These are phyloP conservation scores for Pezicula neosporulosa DNA, from an alignment of 2,329 filamentous ascomycete species.

Conservation along the genomic window DNA sequence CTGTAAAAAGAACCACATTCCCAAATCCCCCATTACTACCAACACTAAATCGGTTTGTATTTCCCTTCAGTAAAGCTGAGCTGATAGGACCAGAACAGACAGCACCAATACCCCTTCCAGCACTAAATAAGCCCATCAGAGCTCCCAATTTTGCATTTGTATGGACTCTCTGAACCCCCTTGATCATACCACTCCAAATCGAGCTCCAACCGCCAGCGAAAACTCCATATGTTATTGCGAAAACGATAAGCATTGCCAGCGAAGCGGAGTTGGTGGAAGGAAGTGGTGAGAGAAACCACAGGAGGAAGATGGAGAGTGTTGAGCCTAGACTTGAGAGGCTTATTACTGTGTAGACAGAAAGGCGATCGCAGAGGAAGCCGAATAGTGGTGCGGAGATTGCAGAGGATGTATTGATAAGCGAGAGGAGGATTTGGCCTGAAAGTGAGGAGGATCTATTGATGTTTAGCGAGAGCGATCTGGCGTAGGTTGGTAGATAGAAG, in stretches of 20 bases:
- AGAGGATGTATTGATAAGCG: conserved; percentile 43
- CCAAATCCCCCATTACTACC: conserved; percentile 43
- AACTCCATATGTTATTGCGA: conserved; percentile 51
- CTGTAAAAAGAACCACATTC: conserved; percentile 53
- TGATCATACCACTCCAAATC: conserved; percentile 38
- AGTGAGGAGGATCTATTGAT: conserved; percentile 27
- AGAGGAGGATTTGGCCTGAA: conserved; percentile 42
- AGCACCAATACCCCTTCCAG: conserved; percentile 60
- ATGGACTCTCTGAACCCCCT: conserved; percentile 11
- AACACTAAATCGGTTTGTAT: conserved; percentile 23
- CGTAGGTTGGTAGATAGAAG: conserved; percentile 49
- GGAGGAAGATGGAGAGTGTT: conserved; percentile 43
- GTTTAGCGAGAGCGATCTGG: conserved; percentile 32
- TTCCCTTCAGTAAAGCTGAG: conserved; percentile 39
- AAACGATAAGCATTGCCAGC: conserved; percentile 37
- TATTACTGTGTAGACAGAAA: conserved; percentile 40
- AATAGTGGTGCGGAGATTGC: conserved; percentile 39
- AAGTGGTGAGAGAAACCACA: conserved; percentile 33
- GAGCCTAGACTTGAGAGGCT: conserved; percentile 47
- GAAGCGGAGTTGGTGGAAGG: conserved; percentile 32
- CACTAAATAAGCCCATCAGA: conserved; percentile 45
- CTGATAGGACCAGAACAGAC: conserved; percentile 54
- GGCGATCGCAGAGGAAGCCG: conserved; percentile 37
- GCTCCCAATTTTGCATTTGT: conserved; percentile 22
- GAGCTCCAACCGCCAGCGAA: conserved; percentile 53